Base-by-base conservation (phyloP, 2,329 filamentous ascomycete species). In the Aspergillus tanneri region DNA sequence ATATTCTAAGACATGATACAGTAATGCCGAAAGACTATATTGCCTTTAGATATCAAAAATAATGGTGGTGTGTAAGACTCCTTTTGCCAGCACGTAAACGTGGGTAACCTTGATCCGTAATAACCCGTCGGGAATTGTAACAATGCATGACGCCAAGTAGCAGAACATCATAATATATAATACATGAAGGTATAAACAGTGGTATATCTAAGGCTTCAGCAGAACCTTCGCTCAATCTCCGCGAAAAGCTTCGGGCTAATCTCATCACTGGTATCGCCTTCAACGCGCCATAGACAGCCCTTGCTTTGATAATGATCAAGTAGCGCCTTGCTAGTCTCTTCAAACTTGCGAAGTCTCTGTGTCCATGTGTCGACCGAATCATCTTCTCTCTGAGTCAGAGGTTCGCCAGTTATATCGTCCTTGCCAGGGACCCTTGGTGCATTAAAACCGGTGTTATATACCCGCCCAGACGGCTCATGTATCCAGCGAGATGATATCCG, bases 371-470 rank as follows among this genome's bases (percentile, higher is more conserved):
- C 86, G 58, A 93, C 86, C 48, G 84, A 86, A 66, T 99, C 93
- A 64, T 99, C 93, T 6, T 85, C 77, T 46, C 93, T 80, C 66
- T 95, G 87, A 4, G 87, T 85, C 53, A 99, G 77, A 18, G 80
- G 76, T 67, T 99, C 93, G 12, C 93, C 93, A 0, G 93, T 99
- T 39, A 96, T 66, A 68, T 99, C 93, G 70, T 99, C 93, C 57
- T 78, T 82, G 21, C 93, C 92, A 0, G 83, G 72, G 1, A 91
- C 83, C 57, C 85, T 86, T 1, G 93, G 93, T 6, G 87, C 80
- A 65, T 97, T 90, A 76, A 96, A 99, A 0, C 85, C 85, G 2
- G 90, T 95, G 69, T 99, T 99, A 77, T 99, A 99, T 12, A 96
- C 87, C 22, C 93, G 81, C 1, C 93, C 93, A 0, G 90, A 95